phyloP scores from a whole-genome alignment of 2,329 filamentous ascomycete species.

The Phialophora tarda region DNA sequence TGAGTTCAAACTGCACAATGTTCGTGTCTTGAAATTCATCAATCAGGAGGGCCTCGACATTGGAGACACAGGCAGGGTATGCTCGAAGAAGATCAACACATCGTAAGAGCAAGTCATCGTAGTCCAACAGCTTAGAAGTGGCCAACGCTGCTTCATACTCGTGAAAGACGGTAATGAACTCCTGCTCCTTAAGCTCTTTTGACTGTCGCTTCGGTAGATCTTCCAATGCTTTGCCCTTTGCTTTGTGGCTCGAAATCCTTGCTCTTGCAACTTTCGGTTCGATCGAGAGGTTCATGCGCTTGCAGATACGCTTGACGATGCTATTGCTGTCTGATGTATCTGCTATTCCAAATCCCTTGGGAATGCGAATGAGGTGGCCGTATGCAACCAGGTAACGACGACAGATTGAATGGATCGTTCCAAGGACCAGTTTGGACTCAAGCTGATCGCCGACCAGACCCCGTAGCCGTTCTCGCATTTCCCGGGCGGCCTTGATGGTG shows the following conservation, averaged over 20 bases:
- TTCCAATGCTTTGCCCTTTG: constrained; percentile 57
- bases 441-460: constrained; percentile 77
- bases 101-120: constrained; percentile 85
- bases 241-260: constrained; percentile 73
- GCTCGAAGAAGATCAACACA: constrained; percentile 78
- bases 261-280: constrained; percentile 73
- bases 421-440: constrained; percentile 78
- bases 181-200: constrained; percentile 59
- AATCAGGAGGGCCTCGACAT: constrained; percentile 88
- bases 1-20: constrained; percentile 89
- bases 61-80: constrained; percentile 80
- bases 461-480: constrained; percentile 90
- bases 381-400: constrained; percentile 83
- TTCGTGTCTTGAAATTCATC: constrained; percentile 99
- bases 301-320: constrained; percentile 81
- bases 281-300: constrained; percentile 69
- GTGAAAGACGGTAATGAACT: constrained; percentile 70
- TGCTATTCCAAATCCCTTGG: constrained; percentile 86
- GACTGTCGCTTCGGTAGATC: constrained; percentile 47
- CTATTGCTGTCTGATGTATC: constrained; percentile 80
- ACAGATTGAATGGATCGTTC: constrained; percentile 94
- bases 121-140: constrained; percentile 83
- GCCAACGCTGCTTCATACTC: constrained; percentile 80
- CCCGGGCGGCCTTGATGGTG: constrained; percentile 89
- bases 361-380: constrained; percentile 80